A percentile compares a stretch with the other conserved stretches of the same genome.
These are phyloP conservation scores for Ceratocystis harringtonii DNA, from an alignment of 2,329 filamentous ascomycete species.

Conservation along the genomic window DNA sequence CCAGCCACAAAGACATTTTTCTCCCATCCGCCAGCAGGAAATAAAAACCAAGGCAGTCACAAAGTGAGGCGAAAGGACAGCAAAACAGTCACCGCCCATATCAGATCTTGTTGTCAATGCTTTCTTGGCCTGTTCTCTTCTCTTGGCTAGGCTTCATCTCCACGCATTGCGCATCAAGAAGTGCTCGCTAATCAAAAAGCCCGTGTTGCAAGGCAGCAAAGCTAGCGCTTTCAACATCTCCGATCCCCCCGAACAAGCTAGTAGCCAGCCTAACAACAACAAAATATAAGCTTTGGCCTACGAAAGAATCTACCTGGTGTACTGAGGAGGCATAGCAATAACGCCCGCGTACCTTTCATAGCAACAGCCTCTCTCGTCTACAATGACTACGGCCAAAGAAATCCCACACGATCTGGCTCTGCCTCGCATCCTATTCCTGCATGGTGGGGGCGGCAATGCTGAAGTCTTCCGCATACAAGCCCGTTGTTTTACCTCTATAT, in stretches of 20 bases:
- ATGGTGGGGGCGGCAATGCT: slow-evolving; percentile 63
- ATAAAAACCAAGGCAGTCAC: neutral
- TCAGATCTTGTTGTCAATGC: neutral
- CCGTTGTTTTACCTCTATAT: slow-evolving; percentile 34
- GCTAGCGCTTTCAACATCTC: neutral
- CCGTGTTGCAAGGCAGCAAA: neutral
- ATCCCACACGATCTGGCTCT: slow-evolving; percentile 21
- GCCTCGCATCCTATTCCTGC: slow-evolving; percentile 65
- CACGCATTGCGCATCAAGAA: neutral
- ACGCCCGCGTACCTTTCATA: too few relatives aligned
- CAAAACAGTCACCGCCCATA: neutral
- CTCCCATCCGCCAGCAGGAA: neutral
- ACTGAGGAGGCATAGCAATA: too few relatives aligned
- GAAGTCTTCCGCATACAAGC: slow-evolving; percentile 53
- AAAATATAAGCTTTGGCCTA: too few relatives aligned
- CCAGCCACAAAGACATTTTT: neutral
- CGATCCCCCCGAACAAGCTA: neutral
- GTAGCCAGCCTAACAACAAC: neutral
- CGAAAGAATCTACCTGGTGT: too few relatives aligned
- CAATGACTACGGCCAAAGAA: slow-evolving; percentile 6
- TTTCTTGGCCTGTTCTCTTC: neutral
- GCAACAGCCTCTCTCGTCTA: neutral
- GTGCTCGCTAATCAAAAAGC: neutral
- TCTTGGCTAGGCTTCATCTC: neutral
- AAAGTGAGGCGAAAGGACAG: neutral